Evolutionary conservation across 2,329 filamentous ascomycete genomes (phyloP).

Genomic region (Neofusicoccum cordaticola): DNA sequence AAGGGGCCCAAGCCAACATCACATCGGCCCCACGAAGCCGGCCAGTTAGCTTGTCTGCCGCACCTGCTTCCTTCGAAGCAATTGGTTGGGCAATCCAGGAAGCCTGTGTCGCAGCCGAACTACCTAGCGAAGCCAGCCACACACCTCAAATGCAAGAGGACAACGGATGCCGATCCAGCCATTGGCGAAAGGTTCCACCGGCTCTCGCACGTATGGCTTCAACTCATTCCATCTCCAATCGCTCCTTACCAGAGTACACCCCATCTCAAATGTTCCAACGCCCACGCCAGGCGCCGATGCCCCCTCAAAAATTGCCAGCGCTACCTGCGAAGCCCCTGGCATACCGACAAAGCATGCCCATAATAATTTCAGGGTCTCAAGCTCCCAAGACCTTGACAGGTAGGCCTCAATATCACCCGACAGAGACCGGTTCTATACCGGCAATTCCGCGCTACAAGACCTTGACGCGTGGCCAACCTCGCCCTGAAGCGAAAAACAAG

Average conservation of each 20-base stretch:
- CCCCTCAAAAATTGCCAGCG: background rate
- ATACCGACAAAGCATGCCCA: constrained; percentile 6
- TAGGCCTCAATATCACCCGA: background rate
- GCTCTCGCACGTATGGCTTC: constrained; percentile 5
- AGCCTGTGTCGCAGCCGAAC: background rate
- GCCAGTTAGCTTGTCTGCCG: background rate
- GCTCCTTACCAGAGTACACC: background rate
- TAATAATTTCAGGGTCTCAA: background rate
- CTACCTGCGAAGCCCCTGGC: constrained; percentile 1
- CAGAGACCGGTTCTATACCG: background rate
- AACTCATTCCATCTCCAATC: background rate
- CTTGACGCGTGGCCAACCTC: background rate
- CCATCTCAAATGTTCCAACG: constrained; percentile 8
- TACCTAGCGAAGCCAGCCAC: background rate
- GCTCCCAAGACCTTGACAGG: background rate
- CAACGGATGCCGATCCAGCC: background rate
- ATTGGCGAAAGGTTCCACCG: constrained; percentile 1
- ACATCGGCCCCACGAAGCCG: background rate
- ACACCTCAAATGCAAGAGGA: background rate
- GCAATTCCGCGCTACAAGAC: background rate
- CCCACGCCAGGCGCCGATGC: background rate
- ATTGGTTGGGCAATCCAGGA: background rate
- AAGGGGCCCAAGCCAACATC: background rate
- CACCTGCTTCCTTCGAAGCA: background rate
- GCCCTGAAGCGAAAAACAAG: background rate